These are phyloP conservation scores for Chalciporus piperatus DNA, from an alignment of 768 basidiomycete genomes.

Conservation along the genomic window DNA sequence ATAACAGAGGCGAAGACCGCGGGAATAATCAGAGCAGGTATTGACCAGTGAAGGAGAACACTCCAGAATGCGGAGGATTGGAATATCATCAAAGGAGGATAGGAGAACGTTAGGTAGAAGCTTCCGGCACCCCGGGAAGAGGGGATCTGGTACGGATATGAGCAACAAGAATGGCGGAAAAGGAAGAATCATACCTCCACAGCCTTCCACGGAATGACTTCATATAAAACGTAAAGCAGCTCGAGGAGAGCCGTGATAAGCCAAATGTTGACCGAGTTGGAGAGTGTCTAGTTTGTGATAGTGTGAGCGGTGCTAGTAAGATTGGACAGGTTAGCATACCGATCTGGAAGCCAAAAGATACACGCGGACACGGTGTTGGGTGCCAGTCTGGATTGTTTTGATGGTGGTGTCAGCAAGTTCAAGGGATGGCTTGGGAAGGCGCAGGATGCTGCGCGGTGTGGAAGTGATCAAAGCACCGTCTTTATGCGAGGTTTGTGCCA, in stretches of 20 bases:
- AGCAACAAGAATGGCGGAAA: not conserved
- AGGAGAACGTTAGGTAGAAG: constrained; percentile 36
- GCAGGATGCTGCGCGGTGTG: constrained; percentile 28
- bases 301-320: not conserved
- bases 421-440: constrained; percentile 20
- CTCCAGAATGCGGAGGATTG: constrained; percentile 48
- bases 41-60: constrained; percentile 57
- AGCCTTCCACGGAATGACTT: constrained; percentile 52
- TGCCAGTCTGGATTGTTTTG: constrained; percentile 18
- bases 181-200: constrained; percentile 34
- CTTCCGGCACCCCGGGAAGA: constrained; percentile 10
- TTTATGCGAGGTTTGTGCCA: constrained; percentile 16
- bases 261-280: constrained; percentile 64
- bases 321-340: constrained; percentile 15
- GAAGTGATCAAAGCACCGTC: constrained; percentile 19
- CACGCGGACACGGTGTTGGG: constrained; percentile 15
- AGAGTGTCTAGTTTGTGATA: constrained; percentile 47
- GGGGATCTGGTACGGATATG: constrained; percentile 13
- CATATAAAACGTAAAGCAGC: constrained; percentile 49
- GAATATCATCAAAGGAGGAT: constrained; percentile 48
- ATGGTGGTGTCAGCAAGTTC: constrained; percentile 22
- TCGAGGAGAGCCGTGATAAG: constrained; percentile 53
- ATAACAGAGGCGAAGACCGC: constrained; percentile 54
- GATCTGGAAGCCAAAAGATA: constrained; percentile 26
- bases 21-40: constrained; percentile 62